These are phyloP conservation scores for Leishmania turanica DNA, from an alignment of 208 protist species.

Conservation along the genomic window DNA sequence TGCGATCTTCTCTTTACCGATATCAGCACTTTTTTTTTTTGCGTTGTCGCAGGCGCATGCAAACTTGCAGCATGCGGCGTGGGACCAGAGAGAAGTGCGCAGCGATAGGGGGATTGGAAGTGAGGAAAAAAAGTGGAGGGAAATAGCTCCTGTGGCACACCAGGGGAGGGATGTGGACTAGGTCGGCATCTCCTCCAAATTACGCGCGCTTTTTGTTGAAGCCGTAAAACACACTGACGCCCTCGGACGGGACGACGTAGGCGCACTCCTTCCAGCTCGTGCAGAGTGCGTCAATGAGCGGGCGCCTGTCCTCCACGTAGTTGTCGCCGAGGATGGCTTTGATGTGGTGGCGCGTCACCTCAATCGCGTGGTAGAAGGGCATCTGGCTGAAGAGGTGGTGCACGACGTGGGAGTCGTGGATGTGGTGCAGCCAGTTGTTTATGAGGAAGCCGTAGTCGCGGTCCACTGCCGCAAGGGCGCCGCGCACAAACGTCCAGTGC, in stretches of 20 bases:
- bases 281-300: slow-evolving; percentile 48
- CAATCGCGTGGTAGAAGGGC: slow-evolving; percentile 94
- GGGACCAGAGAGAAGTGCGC: background rate
- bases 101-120: background rate
- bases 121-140: background rate
- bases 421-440: slow-evolving; percentile 93
- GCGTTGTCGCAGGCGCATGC: background rate
- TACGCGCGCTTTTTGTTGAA: slow-evolving; percentile 37
- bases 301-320: slow-evolving; percentile 67
- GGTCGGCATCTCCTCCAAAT: background rate
- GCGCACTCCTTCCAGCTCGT: slow-evolving; percentile 65
- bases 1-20: background rate
- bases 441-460: slow-evolving; percentile 85
- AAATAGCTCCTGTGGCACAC: background rate
- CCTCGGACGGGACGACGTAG: slow-evolving; percentile 81
- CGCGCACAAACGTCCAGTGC: slow-evolving; percentile 95
- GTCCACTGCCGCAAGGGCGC: slow-evolving; percentile 92
- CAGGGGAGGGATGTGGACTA: background rate
- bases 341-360: slow-evolving; percentile 80
- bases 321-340: slow-evolving; percentile 67
- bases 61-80: background rate
- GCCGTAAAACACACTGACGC: slow-evolving; percentile 72
- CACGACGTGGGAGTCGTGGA: slow-evolving; percentile 93
- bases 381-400: slow-evolving; percentile 96
- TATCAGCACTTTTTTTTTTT: background rate